Conservation (phyloP, 768 basidiomycete species). For the Pleurotus pulmonarius region DNA sequence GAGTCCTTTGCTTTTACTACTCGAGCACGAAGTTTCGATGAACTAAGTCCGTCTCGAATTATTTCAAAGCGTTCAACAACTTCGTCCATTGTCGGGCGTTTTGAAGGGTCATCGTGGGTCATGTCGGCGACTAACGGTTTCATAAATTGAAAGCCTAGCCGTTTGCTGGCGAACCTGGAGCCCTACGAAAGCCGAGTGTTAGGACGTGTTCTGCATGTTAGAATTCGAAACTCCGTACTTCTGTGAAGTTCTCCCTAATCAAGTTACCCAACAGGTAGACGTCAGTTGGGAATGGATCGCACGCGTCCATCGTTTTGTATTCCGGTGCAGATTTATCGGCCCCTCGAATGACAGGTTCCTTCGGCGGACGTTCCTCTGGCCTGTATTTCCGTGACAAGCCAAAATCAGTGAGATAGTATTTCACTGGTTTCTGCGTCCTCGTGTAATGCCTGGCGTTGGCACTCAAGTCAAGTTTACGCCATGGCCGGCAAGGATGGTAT, state of each 20-base stretch:
- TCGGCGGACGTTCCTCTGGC: slow-evolving; percentile 19
- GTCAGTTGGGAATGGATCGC: slow-evolving; percentile 30
- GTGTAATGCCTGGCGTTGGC: slow-evolving; percentile 17
- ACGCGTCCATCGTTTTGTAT: slow-evolving; percentile 18
- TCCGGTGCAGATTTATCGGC: slow-evolving; percentile 42
- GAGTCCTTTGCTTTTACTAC: slow-evolving; percentile 7
- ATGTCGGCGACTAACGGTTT: slow-evolving; percentile 23
- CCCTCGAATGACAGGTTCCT: slow-evolving; percentile 26
- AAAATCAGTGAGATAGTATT: slow-evolving; percentile 37
- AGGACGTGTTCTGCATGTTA: not conserved
- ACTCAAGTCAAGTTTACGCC: slow-evolving; percentile 18
- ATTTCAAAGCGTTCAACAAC: slow-evolving; percentile 24
- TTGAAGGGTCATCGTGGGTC: slow-evolving; percentile 24
- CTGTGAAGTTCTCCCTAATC: slow-evolving; percentile 20
- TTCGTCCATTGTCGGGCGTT: slow-evolving; percentile 25
- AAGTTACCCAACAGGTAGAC: slow-evolving; percentile 30
- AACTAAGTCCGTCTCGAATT: slow-evolving; percentile 15
- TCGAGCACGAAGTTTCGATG: slow-evolving; percentile 26
- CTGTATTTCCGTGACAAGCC: slow-evolving; percentile 26
- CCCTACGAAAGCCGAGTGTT: not conserved
- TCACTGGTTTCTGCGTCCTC: slow-evolving; percentile 23
- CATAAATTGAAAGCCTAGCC: slow-evolving; percentile 26
- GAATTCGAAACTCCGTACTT: slow-evolving; percentile 13
- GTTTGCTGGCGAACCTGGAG: slow-evolving; percentile 10
- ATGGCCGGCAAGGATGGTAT: slow-evolving; percentile 19